These are phyloP conservation scores for Backusella circina DNA, from an alignment of 192 early-diverging fungal genomes.

Conservation along the genomic window DNA sequence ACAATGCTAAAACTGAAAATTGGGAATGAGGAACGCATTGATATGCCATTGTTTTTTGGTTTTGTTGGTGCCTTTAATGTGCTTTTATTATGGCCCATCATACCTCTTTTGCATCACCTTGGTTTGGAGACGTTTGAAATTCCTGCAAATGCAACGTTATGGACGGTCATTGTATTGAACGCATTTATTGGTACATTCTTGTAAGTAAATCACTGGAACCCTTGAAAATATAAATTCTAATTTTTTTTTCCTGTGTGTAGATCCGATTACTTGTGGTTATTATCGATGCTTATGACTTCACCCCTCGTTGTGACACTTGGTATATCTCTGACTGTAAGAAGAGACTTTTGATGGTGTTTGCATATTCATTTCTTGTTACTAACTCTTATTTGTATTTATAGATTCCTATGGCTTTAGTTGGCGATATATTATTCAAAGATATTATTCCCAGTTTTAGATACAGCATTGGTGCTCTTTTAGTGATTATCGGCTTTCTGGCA, in stretches of 20 bases:
- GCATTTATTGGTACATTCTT: constrained; percentile 76
- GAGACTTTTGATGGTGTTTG: neutral
- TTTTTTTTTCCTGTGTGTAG: constrained; percentile 24
- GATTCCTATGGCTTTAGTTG: constrained; percentile 63
- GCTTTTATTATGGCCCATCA: constrained; percentile 64
- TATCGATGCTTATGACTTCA: constrained; percentile 76
- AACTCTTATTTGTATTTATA: neutral
- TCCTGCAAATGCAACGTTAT: constrained; percentile 47
- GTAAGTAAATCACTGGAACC: constrained; percentile 30
- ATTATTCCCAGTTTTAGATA: constrained; percentile 47
- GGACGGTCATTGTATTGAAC: constrained; percentile 68
- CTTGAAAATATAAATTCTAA: neutral
- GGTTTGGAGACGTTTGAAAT: constrained; percentile 66
- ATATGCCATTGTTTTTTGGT: constrained; percentile 77
- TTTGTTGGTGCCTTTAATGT: constrained; percentile 76
- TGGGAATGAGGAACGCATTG: constrained; percentile 61
- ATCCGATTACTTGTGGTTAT: constrained; percentile 80
- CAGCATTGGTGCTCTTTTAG: constrained; percentile 59
- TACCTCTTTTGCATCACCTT: constrained; percentile 54
- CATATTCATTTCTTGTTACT: neutral
- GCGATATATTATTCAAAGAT: constrained; percentile 69
- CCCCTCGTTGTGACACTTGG: constrained; percentile 80
- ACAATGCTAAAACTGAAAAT: constrained; percentile 69
- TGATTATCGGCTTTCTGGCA: constrained; percentile 64
- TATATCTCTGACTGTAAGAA: constrained; percentile 61